Percentiles rank a stretch among this genome's conserved stretches.
Evolutionary conservation across 495 filamentous ascomycete species (phyloP).

Genomic region (Xeromyces bisporus): DNA sequence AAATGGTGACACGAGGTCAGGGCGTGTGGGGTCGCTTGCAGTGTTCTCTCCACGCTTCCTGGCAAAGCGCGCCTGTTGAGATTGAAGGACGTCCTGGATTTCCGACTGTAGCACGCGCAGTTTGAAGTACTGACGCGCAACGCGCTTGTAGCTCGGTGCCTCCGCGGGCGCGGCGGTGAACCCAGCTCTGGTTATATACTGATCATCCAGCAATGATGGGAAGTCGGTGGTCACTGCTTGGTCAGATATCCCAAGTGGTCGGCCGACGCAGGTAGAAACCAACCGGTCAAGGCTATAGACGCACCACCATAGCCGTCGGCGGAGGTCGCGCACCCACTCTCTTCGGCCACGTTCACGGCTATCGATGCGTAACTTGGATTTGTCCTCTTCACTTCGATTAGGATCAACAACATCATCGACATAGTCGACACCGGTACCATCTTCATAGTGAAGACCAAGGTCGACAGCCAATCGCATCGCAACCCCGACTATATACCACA

Average conservation of each 20-base stretch:
- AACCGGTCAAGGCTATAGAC: conserved; percentile 87
- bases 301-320: conserved; percentile 89
- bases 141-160: conserved; percentile 67
- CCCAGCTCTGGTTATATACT: conserved; percentile 73
- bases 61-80: conserved; percentile 52
- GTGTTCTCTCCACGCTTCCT: conserved; percentile 35
- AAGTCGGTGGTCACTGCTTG: conserved; percentile 91
- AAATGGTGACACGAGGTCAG: conserved; percentile 68
- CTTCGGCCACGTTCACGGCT: conserved; percentile 52
- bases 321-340: conserved; percentile 75
- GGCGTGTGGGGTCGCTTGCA: conserved; percentile 56
- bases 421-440: conserved; percentile 52
- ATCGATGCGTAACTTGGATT: conserved; percentile 23
- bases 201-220: conserved; percentile 71
- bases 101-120: conserved; percentile 87
- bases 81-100: conserved; percentile 83
- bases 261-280: conserved; percentile 78
- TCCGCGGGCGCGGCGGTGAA: conserved; percentile 38
- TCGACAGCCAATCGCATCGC: conserved; percentile 82
- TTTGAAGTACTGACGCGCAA: conserved; percentile 81
- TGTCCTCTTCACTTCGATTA: conserved; percentile 6
- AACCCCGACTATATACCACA: conserved; percentile 96
- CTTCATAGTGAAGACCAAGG: conserved; percentile 83
- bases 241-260: conserved; percentile 86
- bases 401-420: conserved; percentile 17